These are phyloP conservation scores for Solanum lignicaule DNA, from an alignment of 257 asterid genomes.

Conservation along the genomic window DNA sequence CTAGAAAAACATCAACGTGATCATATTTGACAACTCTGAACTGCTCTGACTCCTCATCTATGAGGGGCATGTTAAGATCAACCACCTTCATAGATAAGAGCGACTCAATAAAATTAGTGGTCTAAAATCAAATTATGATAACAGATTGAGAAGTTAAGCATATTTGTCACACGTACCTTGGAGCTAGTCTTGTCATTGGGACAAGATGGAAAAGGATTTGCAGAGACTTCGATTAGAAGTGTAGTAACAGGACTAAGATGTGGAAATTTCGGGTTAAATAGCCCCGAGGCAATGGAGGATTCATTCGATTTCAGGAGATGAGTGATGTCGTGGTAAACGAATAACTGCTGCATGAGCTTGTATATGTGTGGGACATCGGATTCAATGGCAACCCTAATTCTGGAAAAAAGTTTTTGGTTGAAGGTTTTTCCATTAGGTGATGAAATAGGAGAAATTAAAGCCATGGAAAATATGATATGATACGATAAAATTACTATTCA, in stretches of 20 bases:
- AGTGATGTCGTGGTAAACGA: neutral
- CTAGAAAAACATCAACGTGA: neutral
- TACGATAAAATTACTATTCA: neutral
- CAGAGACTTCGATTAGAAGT: neutral
- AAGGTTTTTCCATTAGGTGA: neutral
- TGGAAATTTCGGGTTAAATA: neutral
- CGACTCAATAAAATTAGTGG: neutral
- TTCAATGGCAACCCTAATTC: neutral
- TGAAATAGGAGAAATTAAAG: neutral
- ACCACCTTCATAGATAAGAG: neutral
- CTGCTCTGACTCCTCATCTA: neutral
- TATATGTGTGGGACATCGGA: neutral
- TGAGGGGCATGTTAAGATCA: neutral
- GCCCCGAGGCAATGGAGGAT: neutral
- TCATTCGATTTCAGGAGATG: neutral
- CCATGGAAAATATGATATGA: neutral
- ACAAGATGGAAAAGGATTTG: neutral
- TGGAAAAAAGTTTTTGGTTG: neutral
- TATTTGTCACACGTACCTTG: neutral
- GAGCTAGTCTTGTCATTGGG: neutral
- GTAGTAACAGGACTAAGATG: neutral
- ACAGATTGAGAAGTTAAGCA: neutral
- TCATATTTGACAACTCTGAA: neutral
- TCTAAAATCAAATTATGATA: neutral
- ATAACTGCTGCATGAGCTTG: neutral